Percentiles rank a stretch among this genome's conserved stretches.
phyloP scores from a whole-genome alignment of 768 basidiomycete species.

The Coprinopsis strossmayeri region DNA sequence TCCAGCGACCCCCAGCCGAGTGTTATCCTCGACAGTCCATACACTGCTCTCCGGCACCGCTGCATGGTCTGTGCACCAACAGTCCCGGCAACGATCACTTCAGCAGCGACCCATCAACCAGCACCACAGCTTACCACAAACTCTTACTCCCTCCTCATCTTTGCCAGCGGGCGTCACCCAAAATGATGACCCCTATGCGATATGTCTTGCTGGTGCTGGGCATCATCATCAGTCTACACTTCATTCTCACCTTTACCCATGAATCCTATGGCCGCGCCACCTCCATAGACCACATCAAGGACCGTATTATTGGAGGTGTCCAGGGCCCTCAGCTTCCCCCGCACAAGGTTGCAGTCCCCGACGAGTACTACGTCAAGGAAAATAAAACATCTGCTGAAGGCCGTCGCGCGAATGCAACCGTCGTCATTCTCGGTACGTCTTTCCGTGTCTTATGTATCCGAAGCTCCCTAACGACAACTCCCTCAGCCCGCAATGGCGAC shows the following conservation, averaged over 20 bases:
- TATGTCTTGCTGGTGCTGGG: conserved; percentile 46
- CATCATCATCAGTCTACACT: conserved; percentile 50
- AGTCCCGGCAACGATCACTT: no score
- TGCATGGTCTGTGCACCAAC: no score
- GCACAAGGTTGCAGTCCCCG: conserved; percentile 53
- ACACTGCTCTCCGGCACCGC: no score
- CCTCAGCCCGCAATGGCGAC: conserved; percentile 52
- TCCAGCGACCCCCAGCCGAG: no score
- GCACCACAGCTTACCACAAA: no score
- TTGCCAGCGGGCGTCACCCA: no score
- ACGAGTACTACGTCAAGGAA: conserved; percentile 44
- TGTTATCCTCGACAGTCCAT: no score
- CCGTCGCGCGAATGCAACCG: conserved; percentile 76
- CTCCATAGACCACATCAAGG: conserved; percentile 39
- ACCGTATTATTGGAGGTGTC: conserved; percentile 22
- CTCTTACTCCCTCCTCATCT: no score
- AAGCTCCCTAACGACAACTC: not conserved
- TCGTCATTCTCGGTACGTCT: conserved; percentile 62
- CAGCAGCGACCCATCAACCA: no score
- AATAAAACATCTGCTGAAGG: conserved; percentile 31
- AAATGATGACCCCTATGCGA: conserved; percentile 52
- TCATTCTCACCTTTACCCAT: conserved; percentile 59
- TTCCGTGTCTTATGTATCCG: not conserved
- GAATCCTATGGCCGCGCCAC: conserved; percentile 59
- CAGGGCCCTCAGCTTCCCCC: conserved; percentile 28